Evolutionary conservation across 352 stramenopile genomes (phyloP), one percentile per base, ranked within the genome.

Genomic region (Phytopythium cucurbitacearum): DNA sequence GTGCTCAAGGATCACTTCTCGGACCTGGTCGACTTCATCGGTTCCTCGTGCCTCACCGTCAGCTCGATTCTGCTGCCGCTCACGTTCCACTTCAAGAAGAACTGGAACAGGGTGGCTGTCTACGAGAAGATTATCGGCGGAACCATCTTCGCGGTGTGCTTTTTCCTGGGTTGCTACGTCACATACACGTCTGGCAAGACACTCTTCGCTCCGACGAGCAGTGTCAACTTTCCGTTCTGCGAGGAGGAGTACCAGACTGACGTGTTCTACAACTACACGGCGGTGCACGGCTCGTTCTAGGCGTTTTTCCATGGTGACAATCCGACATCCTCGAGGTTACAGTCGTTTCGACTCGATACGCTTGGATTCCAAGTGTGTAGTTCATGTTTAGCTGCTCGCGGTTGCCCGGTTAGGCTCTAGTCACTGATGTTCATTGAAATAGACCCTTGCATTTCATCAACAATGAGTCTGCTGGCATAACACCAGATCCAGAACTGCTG

Each of bases 161-260:
- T 51, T 2, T 60, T 72, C 12, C 71, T 86, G 13, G 75, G 71
- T 12, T 60, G 51, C 37, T 87, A 82, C 42, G 73, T 70, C 15
- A 73, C 67, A 12, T 73, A 73, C 64, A 71, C 59, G 34, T 65
- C 67, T 5, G 67, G 71, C 47, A 80, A 80, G 60, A 59, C 64
- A 43, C 62, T 83, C 13, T 80, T 81, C 40, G 62, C 67, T 4
- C 60, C 69, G 7, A 58, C 48, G 7, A 53, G 64, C 13, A 51
- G 52, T 13, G 48, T 69, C 7, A 43, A 61, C 11, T 87, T 87
- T 61, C 70, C 68, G 40, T 87, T 76, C 59, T 87, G 76, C 52
- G 51, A 71, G 42, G 61, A 60, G 9, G 57, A 76, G 58, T 79
- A 65, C 57, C 63, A 84, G 59, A 50, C 67, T 47, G 28, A 57